Percentiles rank a stretch among this genome's conserved stretches.
Conservation (phyloP, 2,329 filamentous ascomycete genomes). For the Capronia coronata region DNA sequence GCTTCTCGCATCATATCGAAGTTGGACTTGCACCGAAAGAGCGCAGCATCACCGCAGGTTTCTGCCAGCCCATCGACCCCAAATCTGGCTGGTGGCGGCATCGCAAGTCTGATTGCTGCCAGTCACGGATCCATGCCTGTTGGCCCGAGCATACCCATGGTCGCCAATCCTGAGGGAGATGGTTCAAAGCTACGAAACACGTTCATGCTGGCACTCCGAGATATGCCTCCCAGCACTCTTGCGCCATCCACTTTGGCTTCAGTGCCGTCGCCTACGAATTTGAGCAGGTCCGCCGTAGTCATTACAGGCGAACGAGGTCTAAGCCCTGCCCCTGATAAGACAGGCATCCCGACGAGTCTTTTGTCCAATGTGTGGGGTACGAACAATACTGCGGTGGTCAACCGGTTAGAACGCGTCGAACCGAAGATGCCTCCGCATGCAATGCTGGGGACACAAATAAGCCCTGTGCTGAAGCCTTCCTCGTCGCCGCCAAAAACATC, state of each 20-base stretch:
- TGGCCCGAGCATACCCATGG: slow-evolving; percentile 41
- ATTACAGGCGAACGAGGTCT: slow-evolving; percentile 71
- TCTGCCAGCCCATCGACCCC: slow-evolving; percentile 38
- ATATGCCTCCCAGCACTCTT: slow-evolving; percentile 57
- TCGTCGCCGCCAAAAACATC: slow-evolving; percentile 19
- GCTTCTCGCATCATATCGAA: slow-evolving; percentile 87
- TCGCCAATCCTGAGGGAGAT: slow-evolving; percentile 34
- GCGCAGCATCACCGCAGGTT: slow-evolving; percentile 49
- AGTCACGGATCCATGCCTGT: slow-evolving; percentile 73
- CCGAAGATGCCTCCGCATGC: slow-evolving; percentile 33
- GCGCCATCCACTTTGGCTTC: slow-evolving; percentile 77
- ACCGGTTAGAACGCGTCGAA: slow-evolving; percentile 54
- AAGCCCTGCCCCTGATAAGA: slow-evolving; percentile 54
- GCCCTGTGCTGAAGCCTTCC: slow-evolving; percentile 18
- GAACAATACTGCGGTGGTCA: slow-evolving; percentile 69
- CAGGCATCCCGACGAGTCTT: slow-evolving; percentile 74
- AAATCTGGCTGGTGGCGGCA: slow-evolving; percentile 48
- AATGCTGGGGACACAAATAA: slow-evolving; percentile 23
- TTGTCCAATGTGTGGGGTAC: slow-evolving; percentile 93
- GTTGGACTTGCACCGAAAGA: slow-evolving; percentile 79
- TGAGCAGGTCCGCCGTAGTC: slow-evolving; percentile 78
- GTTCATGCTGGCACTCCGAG: slow-evolving; percentile 33
- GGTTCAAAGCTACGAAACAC: slow-evolving; percentile 32
- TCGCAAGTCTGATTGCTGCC: slow-evolving; percentile 77
- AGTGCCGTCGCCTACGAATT: slow-evolving; percentile 72